Percentiles rank a stretch among this genome's conserved stretches.
Evolutionary conservation across 495 filamentous ascomycete genomes (phyloP).

Genomic region (Aspergillus funiculosus): DNA sequence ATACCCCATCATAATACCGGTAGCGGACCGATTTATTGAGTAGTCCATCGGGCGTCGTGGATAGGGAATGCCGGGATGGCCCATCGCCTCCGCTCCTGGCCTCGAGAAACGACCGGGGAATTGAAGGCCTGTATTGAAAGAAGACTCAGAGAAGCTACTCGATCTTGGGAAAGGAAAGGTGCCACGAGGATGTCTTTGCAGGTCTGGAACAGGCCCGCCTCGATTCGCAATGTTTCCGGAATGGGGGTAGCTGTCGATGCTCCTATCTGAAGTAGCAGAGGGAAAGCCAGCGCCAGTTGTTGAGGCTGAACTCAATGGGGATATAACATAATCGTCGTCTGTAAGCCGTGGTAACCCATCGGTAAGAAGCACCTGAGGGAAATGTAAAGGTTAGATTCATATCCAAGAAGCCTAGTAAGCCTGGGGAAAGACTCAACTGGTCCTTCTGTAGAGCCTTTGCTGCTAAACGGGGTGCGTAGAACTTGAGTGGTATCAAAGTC

Average conservation of each 20-base stretch:
- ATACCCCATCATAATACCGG: slow-evolving; percentile 29
- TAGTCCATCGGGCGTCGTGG: slow-evolving; percentile 34
- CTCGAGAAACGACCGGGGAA: slow-evolving; percentile 30
- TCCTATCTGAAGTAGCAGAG: slow-evolving; percentile 26
- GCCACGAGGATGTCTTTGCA: slow-evolving; percentile 33
- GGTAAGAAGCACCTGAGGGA: slow-evolving; percentile 32
- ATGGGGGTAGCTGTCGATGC: slow-evolving; percentile 26
- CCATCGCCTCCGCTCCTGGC: slow-evolving; percentile 24
- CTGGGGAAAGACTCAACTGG: slow-evolving; percentile 30
- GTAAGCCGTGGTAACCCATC: slow-evolving; percentile 33
- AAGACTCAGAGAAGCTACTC: slow-evolving; percentile 40
- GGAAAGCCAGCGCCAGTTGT: slow-evolving; percentile 39
- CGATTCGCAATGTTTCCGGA: slow-evolving; percentile 27
- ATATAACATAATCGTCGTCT: slow-evolving; percentile 42
- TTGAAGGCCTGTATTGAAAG: slow-evolving; percentile 32
- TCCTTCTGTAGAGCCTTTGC: slow-evolving; percentile 30
- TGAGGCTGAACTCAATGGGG: slow-evolving; percentile 41
- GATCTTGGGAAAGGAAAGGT: slow-evolving; percentile 36
- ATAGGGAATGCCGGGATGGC: slow-evolving; percentile 31
- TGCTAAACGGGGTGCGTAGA: slow-evolving; percentile 64
- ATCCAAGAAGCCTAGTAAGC: slow-evolving; percentile 15
- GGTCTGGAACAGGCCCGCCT: slow-evolving; percentile 27
- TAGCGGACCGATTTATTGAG: slow-evolving; percentile 25
- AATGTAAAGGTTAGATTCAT: slow-evolving; percentile 8
- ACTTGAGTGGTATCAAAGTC: slow-evolving; percentile 91